Percentiles rank a stretch among this genome's conserved stretches.
phyloP scores from a whole-genome alignment of 2,329 filamentous ascomycete species.

The Colletotrichum sp. region DNA sequence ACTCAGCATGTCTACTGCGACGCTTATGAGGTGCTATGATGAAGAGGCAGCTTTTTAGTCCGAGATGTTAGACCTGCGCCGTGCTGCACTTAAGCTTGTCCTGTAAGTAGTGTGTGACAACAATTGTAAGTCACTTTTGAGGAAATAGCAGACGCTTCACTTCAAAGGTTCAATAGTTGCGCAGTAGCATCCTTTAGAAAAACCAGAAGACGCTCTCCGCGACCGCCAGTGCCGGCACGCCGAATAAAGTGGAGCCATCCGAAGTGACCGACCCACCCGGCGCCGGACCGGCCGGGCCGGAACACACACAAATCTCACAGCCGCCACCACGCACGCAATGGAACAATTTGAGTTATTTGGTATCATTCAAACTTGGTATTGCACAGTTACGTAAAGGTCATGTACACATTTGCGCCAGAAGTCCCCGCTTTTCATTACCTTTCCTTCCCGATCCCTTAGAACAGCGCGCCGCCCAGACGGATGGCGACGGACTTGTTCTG shows the following conservation, averaged over 20 bases:
- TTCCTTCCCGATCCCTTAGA: slow-evolving; percentile 28
- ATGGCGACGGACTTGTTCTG: slow-evolving; percentile 71
- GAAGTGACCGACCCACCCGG: not conserved
- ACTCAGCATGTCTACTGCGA: too few relatives aligned
- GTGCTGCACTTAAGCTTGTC: too few relatives aligned
- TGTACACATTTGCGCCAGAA: slow-evolving; percentile 21
- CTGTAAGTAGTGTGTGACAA: too few relatives aligned
- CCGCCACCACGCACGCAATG: not conserved
- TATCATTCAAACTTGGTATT: slow-evolving; percentile 18
- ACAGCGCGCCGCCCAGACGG: slow-evolving; percentile 49
- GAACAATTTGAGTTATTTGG: not conserved
- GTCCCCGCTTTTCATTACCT: slow-evolving; percentile 8
- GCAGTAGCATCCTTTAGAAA: too few relatives aligned
- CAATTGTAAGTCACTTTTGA: too few relatives aligned
- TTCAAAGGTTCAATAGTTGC: too few relatives aligned
- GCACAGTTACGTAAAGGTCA: slow-evolving; percentile 16
- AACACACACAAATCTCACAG: not conserved
- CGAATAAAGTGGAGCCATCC: not conserved
- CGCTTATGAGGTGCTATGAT: too few relatives aligned
- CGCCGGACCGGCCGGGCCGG: not conserved
- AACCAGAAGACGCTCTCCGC: not conserved
- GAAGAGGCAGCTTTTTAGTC: too few relatives aligned
- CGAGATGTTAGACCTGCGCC: too few relatives aligned
- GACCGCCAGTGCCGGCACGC: not conserved
- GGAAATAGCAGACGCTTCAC: too few relatives aligned